Percentiles rank a stretch among this genome's conserved stretches.
phyloP scores from a whole-genome alignment of 495 filamentous ascomycete genomes.

The Talaromyces adpressus region DNA sequence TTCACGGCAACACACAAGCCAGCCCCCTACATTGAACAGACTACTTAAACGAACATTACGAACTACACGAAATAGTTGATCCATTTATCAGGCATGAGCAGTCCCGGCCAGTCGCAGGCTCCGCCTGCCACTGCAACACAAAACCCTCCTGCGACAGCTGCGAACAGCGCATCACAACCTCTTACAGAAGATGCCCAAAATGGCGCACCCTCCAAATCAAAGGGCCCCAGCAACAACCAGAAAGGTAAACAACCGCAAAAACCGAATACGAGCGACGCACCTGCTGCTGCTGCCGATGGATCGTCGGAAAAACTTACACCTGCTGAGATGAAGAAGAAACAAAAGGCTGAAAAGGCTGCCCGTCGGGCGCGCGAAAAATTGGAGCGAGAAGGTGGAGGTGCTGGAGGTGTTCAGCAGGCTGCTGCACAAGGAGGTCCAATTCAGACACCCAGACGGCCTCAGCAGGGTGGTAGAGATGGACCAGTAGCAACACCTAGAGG shows the following conservation, averaged over 20 bases:
- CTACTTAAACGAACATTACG: no score
- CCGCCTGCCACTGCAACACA: neutral
- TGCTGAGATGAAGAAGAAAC: constrained; percentile 67
- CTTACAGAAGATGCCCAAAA: neutral
- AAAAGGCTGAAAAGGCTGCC: constrained; percentile 36
- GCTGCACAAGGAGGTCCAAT: constrained; percentile 4
- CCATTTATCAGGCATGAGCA: neutral
- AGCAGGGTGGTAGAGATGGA: constrained; percentile 21
- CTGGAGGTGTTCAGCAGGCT: constrained; percentile 19
- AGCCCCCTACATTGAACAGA: neutral
- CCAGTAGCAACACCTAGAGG: constrained; percentile 24
- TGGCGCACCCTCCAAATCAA: neutral
- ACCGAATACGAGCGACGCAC: constrained; percentile 21
- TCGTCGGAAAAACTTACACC: constrained; percentile 44
- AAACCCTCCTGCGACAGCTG: neutral
- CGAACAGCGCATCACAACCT: neutral
- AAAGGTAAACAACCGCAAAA: constrained; percentile 20
- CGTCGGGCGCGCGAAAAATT: constrained; percentile 22
- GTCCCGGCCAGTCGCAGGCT: neutral
- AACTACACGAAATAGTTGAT: neutral
- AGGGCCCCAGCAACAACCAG: constrained; percentile 18
- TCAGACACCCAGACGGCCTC: constrained; percentile 10
- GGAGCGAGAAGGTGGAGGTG: constrained; percentile 34
- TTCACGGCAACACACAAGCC: neutral
- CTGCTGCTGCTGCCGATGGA: neutral